These are phyloP conservation scores for Sclerotinia glacialis DNA, from an alignment of 2,329 filamentous ascomycete genomes.

Conservation along the genomic window DNA sequence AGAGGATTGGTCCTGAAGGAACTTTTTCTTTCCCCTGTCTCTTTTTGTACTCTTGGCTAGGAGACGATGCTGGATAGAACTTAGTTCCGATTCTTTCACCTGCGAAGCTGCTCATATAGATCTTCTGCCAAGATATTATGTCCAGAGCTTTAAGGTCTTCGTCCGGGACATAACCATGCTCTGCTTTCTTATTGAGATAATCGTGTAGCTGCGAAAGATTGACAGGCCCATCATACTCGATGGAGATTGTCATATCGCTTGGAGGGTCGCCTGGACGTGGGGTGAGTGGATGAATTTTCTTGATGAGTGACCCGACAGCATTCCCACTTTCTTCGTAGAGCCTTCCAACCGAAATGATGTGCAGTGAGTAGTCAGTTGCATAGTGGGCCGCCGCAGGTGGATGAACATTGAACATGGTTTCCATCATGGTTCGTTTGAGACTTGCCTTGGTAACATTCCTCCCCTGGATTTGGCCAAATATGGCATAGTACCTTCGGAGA, in stretches of 20 bases:
- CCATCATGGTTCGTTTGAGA: background rate
- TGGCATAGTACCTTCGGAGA: background rate
- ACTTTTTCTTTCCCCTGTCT: too few species aligned
- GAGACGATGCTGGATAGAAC: conserved; percentile 8
- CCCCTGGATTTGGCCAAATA: background rate
- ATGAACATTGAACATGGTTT: background rate
- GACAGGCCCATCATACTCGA: background rate
- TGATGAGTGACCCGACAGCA: background rate
- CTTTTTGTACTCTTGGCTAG: background rate
- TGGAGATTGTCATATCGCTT: background rate
- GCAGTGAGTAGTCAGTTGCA: conserved; percentile 12
- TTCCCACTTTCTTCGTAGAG: background rate
- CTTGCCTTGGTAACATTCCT: background rate
- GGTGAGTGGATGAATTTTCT: background rate
- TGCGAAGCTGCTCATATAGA: background rate
- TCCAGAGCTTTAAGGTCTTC: conserved; percentile 22
- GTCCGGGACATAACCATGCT: background rate
- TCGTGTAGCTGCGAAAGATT: background rate
- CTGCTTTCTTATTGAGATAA: background rate
- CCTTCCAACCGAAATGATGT: conserved; percentile 17
- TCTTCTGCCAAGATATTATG: conserved; percentile 25
- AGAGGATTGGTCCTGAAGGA: background rate
- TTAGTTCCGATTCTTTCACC: conserved; percentile 23
- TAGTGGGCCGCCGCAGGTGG: background rate
- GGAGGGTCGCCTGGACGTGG: background rate